These are phyloP conservation scores for Crithidia acanthocephali DNA, from an alignment of 208 protist genomes.

Conservation along the genomic window DNA sequence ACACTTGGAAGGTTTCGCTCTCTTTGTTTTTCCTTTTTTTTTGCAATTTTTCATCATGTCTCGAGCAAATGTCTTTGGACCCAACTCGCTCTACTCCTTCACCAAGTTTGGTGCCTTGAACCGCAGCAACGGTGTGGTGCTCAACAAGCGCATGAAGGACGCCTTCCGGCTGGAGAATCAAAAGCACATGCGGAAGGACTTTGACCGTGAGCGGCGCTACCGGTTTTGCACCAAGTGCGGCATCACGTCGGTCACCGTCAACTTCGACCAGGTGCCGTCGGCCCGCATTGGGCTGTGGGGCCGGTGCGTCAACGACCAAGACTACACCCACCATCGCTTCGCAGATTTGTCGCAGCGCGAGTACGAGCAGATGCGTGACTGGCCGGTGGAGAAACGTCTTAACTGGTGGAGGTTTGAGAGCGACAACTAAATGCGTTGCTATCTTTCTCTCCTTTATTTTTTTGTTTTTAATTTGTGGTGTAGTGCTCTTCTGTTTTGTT, in stretches of 20 bases:
- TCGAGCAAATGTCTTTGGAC: conserved; percentile 76
- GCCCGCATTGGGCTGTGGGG: conserved; percentile 88
- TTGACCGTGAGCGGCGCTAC: conserved; percentile 74
- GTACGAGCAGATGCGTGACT: conserved; percentile 77
- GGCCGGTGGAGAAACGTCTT: conserved; percentile 71
- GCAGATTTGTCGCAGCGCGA: conserved; percentile 72
- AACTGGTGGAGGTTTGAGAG: conserved; percentile 86
- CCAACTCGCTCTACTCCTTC: conserved; percentile 83
- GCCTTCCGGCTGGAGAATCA: conserved; percentile 84
- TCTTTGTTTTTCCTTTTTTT: conserved; percentile 22
- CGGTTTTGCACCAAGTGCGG: conserved; percentile 83
- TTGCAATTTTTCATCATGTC: conserved; percentile 53
- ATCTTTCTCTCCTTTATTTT: too few species aligned
- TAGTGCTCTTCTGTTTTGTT: too few species aligned
- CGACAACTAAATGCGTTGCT: conserved; percentile 2
- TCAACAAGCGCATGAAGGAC: conserved; percentile 82
- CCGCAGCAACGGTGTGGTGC: conserved; percentile 40
- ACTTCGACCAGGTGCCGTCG: conserved; percentile 84
- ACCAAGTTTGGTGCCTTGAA: conserved; percentile 84
- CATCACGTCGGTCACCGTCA: conserved; percentile 87
- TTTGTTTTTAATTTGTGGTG: too few species aligned
- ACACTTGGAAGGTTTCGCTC: neutral
- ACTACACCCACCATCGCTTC: conserved; percentile 90
- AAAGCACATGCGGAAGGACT: conserved; percentile 77
- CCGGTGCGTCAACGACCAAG: conserved; percentile 73